These are phyloP conservation scores for Botrytis paeoniae DNA, from an alignment of 2,329 filamentous ascomycete genomes.

Conservation along the genomic window DNA sequence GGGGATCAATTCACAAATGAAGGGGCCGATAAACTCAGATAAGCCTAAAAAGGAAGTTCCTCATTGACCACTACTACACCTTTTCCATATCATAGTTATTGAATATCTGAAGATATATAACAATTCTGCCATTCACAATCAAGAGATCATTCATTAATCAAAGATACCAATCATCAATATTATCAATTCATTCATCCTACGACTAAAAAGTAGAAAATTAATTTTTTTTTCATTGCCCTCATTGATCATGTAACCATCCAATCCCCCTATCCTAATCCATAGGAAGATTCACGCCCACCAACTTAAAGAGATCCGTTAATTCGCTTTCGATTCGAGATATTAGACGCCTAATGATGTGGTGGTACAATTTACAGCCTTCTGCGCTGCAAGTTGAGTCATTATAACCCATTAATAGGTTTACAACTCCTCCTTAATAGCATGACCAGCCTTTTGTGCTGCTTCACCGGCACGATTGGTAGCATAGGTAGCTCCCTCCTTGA, in stretches of 20 bases:
- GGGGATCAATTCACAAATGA: neutral
- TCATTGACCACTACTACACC: neutral
- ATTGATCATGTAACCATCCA: neutral
- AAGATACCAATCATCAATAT: neutral
- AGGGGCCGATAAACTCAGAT: neutral
- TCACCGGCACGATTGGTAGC: constrained; percentile 39
- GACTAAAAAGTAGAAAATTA: neutral
- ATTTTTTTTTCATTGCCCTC: neutral
- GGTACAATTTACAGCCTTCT: constrained; percentile 10
- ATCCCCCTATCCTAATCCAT: neutral
- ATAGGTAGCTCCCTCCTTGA: constrained; percentile 38
- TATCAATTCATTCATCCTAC: neutral
- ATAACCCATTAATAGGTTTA: constrained; percentile 23
- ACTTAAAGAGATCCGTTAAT: neutral
- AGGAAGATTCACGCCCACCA: constrained; percentile 2
- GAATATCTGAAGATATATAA: neutral
- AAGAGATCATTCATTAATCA: neutral
- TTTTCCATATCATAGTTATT: neutral
- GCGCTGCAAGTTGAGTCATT: neutral
- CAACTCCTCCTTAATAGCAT: constrained; percentile 39
- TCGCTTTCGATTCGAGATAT: constrained; percentile 9
- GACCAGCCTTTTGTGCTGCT: constrained; percentile 38
- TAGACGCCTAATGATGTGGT: constrained; percentile 16
- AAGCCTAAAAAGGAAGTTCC: neutral
- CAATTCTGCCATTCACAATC: neutral